Percentiles rank a stretch among this genome's conserved stretches.
These are phyloP conservation scores for Hypoxylon sp. DNA, from an alignment of 2,329 filamentous ascomycete genomes.

Conservation along the genomic window DNA sequence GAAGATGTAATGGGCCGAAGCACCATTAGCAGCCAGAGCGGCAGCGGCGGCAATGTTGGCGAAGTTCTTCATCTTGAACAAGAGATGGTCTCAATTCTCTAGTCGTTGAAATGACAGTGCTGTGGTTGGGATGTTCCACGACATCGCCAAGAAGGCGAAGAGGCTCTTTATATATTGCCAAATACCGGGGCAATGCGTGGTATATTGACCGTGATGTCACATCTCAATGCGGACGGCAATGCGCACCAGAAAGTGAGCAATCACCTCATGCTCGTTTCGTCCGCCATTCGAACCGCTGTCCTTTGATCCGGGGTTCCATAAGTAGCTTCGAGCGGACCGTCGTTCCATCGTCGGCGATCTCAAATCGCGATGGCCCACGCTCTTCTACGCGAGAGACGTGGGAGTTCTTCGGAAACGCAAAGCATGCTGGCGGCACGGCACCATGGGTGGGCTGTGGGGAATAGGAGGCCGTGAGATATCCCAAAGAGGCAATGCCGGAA, in stretches of 20 bases:
- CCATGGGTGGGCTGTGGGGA: slow-evolving; percentile 33
- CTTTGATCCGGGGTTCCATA: slow-evolving; percentile 2
- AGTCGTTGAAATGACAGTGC: slow-evolving; percentile 3
- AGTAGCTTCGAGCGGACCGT: slow-evolving; percentile 29
- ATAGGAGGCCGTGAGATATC: slow-evolving; percentile 26
- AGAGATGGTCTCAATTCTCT: not conserved
- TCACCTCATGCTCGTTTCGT: slow-evolving; percentile 2
- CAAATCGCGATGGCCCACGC: slow-evolving; percentile 7
- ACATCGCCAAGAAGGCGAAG: slow-evolving; percentile 12
- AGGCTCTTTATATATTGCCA: slow-evolving; percentile 30
- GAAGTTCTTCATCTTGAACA: slow-evolving; percentile 47
- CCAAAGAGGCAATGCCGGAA: slow-evolving; percentile 37
- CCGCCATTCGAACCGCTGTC: slow-evolving; percentile 14
- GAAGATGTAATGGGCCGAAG: slow-evolving; percentile 54
- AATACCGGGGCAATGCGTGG: slow-evolving; percentile 13
- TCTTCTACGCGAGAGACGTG: slow-evolving; percentile 3
- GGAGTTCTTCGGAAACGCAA: slow-evolving; percentile 5
- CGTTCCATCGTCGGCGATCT: slow-evolving; percentile 34
- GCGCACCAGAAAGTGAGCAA: not conserved
- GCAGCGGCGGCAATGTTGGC: slow-evolving; percentile 43
- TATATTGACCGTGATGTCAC: slow-evolving; percentile 23
- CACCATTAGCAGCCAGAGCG: slow-evolving; percentile 46
- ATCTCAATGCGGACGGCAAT: not conserved
- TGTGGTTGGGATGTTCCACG: slow-evolving; percentile 12
- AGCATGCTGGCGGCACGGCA: slow-evolving; percentile 7